These are phyloP conservation scores for Pichia phayaonensis DNA, from an alignment of 805 yeast species.

Conservation along the genomic window DNA sequence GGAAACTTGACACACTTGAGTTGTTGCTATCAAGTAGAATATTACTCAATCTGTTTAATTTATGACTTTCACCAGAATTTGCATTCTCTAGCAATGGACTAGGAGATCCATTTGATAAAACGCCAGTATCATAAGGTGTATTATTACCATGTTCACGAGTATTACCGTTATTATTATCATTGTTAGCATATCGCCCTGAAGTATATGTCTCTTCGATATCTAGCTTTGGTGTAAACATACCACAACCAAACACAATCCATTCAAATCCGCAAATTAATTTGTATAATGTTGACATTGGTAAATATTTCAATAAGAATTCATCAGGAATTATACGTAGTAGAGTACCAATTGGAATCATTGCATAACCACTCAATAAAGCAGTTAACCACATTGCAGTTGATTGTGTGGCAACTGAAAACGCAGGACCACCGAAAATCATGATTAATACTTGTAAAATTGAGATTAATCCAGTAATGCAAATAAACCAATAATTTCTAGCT, in stretches of 20 bases:
- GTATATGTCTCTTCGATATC: background rate
- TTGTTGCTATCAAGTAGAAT: background rate
- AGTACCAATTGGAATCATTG: constrained; percentile 75
- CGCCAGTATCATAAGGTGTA: background rate
- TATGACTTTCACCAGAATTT: constrained; percentile 3
- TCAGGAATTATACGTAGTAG: constrained; percentile 80
- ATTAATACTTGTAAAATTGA: constrained; percentile 81
- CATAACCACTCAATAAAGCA: constrained; percentile 71
- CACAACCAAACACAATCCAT: constrained; percentile 13
- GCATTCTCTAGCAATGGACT: constrained; percentile 7
- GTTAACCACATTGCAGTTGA: constrained; percentile 87
- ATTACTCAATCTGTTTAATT: background rate
- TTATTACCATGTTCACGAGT: background rate
- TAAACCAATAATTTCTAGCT: constrained; percentile 74
- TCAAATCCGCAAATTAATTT: constrained; percentile 15
- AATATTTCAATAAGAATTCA: constrained; percentile 52
- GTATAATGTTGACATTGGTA: constrained; percentile 54
- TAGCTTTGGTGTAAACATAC: constrained; percentile 1
- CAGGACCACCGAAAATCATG: constrained; percentile 97
- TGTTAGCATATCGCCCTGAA: background rate
- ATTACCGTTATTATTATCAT: background rate
- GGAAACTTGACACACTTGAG: background rate
- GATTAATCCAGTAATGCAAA: constrained; percentile 63
- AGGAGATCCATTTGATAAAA: constrained; percentile 3
- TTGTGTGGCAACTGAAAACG: constrained; percentile 75